phyloP scores from a whole-genome alignment of 257 asterid species.

The Solanum habrochaites region DNA sequence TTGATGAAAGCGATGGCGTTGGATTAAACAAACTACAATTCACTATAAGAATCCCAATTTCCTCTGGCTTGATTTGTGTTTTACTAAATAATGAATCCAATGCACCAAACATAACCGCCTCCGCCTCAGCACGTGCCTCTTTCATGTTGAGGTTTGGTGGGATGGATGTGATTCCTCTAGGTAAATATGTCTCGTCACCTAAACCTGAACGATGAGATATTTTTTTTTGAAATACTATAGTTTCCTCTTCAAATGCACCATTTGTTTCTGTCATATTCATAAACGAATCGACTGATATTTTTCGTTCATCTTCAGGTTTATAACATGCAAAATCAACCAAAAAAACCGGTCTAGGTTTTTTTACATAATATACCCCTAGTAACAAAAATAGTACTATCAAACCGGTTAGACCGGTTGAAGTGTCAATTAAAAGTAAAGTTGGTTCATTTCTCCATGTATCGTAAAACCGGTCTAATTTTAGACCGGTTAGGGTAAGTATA shows the following conservation, averaged over 20 bases:
- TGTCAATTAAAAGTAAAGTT: constrained; percentile 14
- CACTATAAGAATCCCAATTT: constrained; percentile 43
- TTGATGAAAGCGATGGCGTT: constrained; percentile 36
- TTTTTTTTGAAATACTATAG: constrained; percentile 13
- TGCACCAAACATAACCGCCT: constrained; percentile 48
- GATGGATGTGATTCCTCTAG: constrained; percentile 6
- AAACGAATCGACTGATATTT: constrained; percentile 21
- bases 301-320: constrained; percentile 34
- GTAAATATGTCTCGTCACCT: constrained; percentile 38
- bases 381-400: constrained; percentile 16
- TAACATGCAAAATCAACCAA: constrained; percentile 45
- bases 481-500: constrained; percentile 13
- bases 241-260: constrained; percentile 10
- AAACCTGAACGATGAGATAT: constrained; percentile 23
- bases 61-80: constrained; percentile 21
- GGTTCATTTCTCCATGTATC: constrained; percentile 13
- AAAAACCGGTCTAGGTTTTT: constrained; percentile 17
- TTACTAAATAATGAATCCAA: constrained; percentile 26
- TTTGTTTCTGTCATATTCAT: constrained; percentile 23
- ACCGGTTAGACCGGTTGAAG: constrained; percentile 21
- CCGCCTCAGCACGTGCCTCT: constrained; percentile 38
- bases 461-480: constrained; percentile 14
- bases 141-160: constrained; percentile 25
- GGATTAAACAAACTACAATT: constrained; percentile 41
- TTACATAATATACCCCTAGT: constrained; percentile 46